Evolutionary conservation across 2,329 filamentous ascomycete species (phyloP).

Genomic region (Eurotiales sp.): DNA sequence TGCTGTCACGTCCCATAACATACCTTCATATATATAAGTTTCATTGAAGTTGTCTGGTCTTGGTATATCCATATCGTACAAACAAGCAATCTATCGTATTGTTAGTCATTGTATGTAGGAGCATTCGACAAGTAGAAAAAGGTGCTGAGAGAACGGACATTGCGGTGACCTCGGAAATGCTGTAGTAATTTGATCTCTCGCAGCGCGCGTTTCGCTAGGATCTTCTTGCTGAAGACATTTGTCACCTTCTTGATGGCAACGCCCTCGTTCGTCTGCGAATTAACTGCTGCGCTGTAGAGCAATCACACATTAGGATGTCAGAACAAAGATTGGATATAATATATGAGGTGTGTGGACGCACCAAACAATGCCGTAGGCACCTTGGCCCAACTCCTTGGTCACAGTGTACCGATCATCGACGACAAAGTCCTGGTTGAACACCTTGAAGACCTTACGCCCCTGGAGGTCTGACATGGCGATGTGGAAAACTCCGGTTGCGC

Average conservation of each 20-base stretch:
- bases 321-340: too few relatives aligned
- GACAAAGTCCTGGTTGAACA: conserved; percentile 99
- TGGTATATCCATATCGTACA: conserved; percentile 99
- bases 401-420: conserved; percentile 98
- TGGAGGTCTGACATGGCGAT: conserved; percentile 56
- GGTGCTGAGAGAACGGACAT: conserved; percentile 65
- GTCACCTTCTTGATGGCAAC: conserved; percentile 99
- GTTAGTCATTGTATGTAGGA: conserved; percentile 36
- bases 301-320: neutral
- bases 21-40: conserved; percentile 97
- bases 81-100: conserved; percentile 76
- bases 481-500: neutral
- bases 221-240: conserved; percentile 99
- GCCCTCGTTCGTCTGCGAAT: conserved; percentile 84
- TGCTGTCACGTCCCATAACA: too few relatives aligned
- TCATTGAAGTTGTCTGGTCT: conserved; percentile 98
- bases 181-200: conserved; percentile 98
- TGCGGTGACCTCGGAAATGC: conserved; percentile 89
- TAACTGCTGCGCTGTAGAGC: conserved; percentile 75
- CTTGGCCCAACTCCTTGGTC: conserved; percentile 96
- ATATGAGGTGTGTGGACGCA: too few relatives aligned
- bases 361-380: conserved; percentile 98
- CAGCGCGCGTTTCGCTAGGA: conserved; percentile 93
- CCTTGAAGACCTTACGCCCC: conserved; percentile 92
- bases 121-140: too few relatives aligned